Evolutionary conservation across 1,284 basidiomycete species (phyloP), one percentile per base, ranked within the genome.

Genomic region (Irpex sp.): DNA sequence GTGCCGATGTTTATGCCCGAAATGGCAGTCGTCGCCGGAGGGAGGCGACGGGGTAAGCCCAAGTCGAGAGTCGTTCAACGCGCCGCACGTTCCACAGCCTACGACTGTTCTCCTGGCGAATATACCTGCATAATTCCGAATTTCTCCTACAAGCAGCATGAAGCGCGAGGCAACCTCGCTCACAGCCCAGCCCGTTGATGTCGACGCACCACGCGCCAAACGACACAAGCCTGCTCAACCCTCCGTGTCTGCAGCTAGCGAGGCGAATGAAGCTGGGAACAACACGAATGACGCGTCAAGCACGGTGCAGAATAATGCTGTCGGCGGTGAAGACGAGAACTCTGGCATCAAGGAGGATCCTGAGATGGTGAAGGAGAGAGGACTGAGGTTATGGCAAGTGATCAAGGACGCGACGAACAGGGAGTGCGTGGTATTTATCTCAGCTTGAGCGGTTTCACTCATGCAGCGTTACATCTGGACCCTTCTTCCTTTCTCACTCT

Each of bases 371-470:
- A 81, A 78, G 68, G 84, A 84, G 75, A 79, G 83, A 71, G 88
- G 86, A 51, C 67, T 84, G 74, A 81, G 79, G 75, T 73, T 90
- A 75, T 90, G 87, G 85, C 83, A 87, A 71, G 80, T 80, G 56
- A 79, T 91, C 72, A 89, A 83, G 81, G 87, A 91, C 74, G 89
- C 87, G 68, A 85, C 85, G 71, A 87, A 85, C 78, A 87, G 89
- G 82, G 87, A 90, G 90, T 92, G 80, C 81, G 89, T 88, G 75
- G 76, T 69, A 48, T 52, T 58, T 63, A 10, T 63, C 60, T 65
- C 62, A 57, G 62, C 66, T 68, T 45, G 59, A 65, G 68, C 68
- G 70, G 67, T 67, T 66, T 64, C 16, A 64, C 68, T 65, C 69
- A 18, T 28, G 19, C 21, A 19, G 66, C 70, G 67, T 68, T 71